Conservation (phyloP, 169 alveolate species). For the Plasmodium gaboni region DNA sequence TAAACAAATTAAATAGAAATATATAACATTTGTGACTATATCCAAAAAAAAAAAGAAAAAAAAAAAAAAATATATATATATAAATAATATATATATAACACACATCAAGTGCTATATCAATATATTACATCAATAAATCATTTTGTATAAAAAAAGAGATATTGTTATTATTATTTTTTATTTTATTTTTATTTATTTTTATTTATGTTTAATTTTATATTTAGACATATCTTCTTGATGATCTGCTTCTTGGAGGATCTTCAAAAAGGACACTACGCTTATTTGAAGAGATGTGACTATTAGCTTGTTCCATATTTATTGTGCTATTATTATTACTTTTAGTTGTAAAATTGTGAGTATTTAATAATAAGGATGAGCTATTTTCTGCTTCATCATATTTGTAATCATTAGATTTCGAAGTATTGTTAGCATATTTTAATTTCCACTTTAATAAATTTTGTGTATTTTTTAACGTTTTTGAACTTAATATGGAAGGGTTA, state of each 20-base stretch:
- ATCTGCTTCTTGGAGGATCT: background rate
- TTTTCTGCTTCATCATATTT: constrained; percentile 27
- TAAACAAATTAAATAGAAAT: no score
- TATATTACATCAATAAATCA: background rate
- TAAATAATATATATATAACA: no score
- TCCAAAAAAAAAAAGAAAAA: no score
- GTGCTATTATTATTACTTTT: constrained; percentile 7
- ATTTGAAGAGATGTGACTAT: constrained; percentile 12
- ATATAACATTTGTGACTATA: no score
- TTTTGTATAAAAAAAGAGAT: background rate
- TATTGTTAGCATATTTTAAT: constrained; percentile 46
- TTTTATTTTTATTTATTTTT: background rate
- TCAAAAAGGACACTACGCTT: constrained; percentile 15
- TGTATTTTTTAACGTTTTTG: constrained; percentile 37
- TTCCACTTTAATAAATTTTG: constrained; percentile 62
- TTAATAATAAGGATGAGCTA: background rate
- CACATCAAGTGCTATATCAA: background rate
- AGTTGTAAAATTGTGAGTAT: background rate
- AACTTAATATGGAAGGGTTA: constrained; percentile 30
- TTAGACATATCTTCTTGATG: background rate
- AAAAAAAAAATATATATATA: no score
- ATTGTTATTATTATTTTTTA: background rate
- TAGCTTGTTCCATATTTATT: background rate
- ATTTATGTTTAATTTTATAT: constrained; percentile 6
- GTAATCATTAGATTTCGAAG: background rate